Base-by-base conservation (phyloP, 2,329 filamentous ascomycete genomes). In the Mycosphaerella sp. region DNA sequence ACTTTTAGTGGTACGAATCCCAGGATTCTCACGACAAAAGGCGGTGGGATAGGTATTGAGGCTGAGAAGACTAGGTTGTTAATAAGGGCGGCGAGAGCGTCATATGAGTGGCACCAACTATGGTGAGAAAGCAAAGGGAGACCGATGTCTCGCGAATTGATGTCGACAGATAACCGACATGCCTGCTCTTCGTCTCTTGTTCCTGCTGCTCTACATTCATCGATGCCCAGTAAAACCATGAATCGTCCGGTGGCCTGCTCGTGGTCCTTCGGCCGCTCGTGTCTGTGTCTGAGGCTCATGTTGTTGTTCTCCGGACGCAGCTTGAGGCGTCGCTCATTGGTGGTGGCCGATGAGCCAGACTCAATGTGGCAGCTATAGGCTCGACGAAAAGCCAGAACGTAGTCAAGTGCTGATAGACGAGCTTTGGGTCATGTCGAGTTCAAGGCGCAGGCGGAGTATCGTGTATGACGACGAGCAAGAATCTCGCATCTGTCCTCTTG, bases 21-120 rank as follows among this genome's bases (percentile, higher is more conserved):
- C 79, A 83, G 59, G 87, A 92, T 64, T 72, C 72, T 6, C 63
- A 76, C 1, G 84, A 86, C 38, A 83, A 69, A 6, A 71, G 75
- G 72, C 75, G 88, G 68, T 95, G 89, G 89, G 91, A 86, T 78
- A 78, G 57, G 21, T 90, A 86, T 43, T 95, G 95, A 65, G 89
- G 89, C 0, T 78, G 95, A 9, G 86, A 89, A 66, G 85, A 89
- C 66, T 89, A 85, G 86, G 89, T 85, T 0, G 89, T 88, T 69
- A 82, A 81, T 0, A 75, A 78, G 1, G 80, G 87, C 62, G 86
- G 86, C 0, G 72, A 81, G 47, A 88, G 76, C 72, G 85, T 44
- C 81, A 85, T 75, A 89, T 89, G 85, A 87, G 84, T 64, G 86
- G 81, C 0, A 21, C 21, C 21, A 88, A 88, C 59, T 83, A 89